phyloP scores from a whole-genome alignment of 2,329 filamentous ascomycete genomes.

The Fusarium sp. region DNA sequence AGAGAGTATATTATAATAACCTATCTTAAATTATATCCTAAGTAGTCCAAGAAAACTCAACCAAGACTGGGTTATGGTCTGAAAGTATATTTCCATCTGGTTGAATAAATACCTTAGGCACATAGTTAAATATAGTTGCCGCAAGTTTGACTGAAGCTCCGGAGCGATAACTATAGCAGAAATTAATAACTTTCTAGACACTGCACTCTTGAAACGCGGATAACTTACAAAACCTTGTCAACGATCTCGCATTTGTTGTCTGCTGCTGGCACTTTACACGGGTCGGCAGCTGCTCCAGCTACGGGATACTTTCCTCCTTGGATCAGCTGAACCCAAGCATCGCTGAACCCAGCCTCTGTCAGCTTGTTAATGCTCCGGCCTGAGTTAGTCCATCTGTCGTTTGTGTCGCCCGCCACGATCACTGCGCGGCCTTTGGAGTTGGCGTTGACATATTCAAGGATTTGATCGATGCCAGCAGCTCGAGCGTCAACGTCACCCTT shows the following conservation, averaged over 20 bases:
- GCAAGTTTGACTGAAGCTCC: constrained; percentile 58
- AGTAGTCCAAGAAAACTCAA: constrained; percentile 56
- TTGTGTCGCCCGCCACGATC: constrained; percentile 73
- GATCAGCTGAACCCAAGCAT: constrained; percentile 69
- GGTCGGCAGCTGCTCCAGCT: constrained; percentile 46
- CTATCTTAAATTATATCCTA: too few species aligned
- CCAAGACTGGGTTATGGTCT: constrained; percentile 73
- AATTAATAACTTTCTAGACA: not conserved
- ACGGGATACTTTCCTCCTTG: constrained; percentile 59
- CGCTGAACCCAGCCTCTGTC: constrained; percentile 63
- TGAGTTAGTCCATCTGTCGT: constrained; percentile 67
- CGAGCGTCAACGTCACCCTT: constrained; percentile 65
- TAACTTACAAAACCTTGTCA: constrained; percentile 68
- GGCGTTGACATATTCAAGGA: constrained; percentile 66
- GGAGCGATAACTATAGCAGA: constrained; percentile 57
- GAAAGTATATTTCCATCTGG: constrained; percentile 66
- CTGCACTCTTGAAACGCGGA: accelerated
- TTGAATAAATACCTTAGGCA: constrained; percentile 66
- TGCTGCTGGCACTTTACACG: constrained; percentile 69
- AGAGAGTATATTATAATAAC: too few species aligned
- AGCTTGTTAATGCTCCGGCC: constrained; percentile 60
- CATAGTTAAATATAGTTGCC: constrained; percentile 66
- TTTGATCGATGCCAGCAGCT: constrained; percentile 68
- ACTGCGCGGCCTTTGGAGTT: constrained; percentile 71
- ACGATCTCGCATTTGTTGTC: constrained; percentile 70